Evolutionary conservation across 352 stramenopile genomes (phyloP).

Genomic region (Phytophthora quininea): DNA sequence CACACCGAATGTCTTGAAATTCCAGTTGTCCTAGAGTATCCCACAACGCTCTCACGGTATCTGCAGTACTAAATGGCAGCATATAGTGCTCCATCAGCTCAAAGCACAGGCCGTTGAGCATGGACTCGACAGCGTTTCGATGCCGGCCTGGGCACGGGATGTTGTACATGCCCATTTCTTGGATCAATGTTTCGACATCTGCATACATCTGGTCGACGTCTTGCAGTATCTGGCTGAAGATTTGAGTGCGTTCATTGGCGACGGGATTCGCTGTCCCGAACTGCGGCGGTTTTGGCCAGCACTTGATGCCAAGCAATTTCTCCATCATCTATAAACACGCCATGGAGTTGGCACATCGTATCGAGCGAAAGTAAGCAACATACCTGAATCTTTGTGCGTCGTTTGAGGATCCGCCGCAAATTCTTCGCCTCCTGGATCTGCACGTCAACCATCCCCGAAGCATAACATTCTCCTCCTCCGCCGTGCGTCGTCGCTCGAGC

Average conservation of each 20-base stretch:
- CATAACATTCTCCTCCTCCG: slow-evolving; percentile 31
- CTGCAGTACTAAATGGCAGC: slow-evolving; percentile 24
- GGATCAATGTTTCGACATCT: slow-evolving; percentile 15
- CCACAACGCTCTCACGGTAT: slow-evolving; percentile 6
- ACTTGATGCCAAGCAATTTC: slow-evolving; percentile 19
- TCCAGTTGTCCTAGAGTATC: slow-evolving; percentile 9
- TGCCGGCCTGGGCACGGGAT: slow-evolving; percentile 26
- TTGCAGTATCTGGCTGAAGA: slow-evolving; percentile 27
- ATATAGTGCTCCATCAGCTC: slow-evolving; percentile 21
- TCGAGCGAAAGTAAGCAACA: too few species aligned
- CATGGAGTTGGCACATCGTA: neutral
- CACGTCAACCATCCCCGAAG: slow-evolving; percentile 29
- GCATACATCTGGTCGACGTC: slow-evolving; percentile 21
- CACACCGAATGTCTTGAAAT: neutral
- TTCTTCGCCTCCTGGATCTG: slow-evolving; percentile 34
- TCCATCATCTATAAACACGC: slow-evolving; percentile 14
- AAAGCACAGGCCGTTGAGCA: slow-evolving; percentile 21
- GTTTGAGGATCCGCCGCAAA: slow-evolving; percentile 35
- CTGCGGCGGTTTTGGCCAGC: slow-evolving; percentile 6
- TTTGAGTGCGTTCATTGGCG: neutral
- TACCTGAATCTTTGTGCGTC: slow-evolving; percentile 34
- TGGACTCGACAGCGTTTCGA: slow-evolving; percentile 9
- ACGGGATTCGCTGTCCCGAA: neutral
- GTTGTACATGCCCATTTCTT: slow-evolving; percentile 1
- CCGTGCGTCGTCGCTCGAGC: slow-evolving; percentile 12